Conservation (phyloP, 2,329 filamentous ascomycete species). For the Fusarium sp. region DNA sequence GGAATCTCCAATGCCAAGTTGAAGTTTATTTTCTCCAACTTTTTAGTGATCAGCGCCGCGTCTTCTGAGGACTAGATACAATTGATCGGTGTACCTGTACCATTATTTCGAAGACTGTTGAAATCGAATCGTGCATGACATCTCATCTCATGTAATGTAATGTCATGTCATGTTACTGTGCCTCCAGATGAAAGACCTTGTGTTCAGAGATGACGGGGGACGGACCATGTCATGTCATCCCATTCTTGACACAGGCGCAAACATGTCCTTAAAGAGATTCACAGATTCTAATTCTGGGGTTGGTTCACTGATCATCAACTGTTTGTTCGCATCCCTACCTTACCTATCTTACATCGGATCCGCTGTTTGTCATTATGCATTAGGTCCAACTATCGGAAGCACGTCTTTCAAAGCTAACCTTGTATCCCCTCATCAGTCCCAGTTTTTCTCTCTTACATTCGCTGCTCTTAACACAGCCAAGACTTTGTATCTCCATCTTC, state of each 20-base stretch:
- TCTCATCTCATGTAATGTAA: neutral
- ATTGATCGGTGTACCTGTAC: constrained; percentile 4
- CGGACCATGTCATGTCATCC: constrained; percentile 34
- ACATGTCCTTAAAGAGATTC: constrained; percentile 27
- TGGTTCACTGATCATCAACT: neutral
- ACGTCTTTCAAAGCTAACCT: neutral
- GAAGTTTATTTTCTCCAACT: constrained; percentile 2
- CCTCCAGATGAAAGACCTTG: constrained; percentile 12
- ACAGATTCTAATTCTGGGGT: neutral
- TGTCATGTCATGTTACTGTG: constrained; percentile 9
- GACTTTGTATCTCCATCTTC: neutral
- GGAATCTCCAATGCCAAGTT: neutral
- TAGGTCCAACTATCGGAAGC: constrained; percentile 1
- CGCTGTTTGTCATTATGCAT: constrained; percentile 23
- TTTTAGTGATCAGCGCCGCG: neutral
- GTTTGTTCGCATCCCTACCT: constrained; percentile 15
- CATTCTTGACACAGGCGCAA: constrained; percentile 41
- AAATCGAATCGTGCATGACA: constrained; percentile 27
- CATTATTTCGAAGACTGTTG: constrained; percentile 17
- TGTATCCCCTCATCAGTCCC: constrained; percentile 20
- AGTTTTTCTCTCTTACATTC: constrained; percentile 1
- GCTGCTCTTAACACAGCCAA: neutral
- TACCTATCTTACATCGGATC: constrained; percentile 17
- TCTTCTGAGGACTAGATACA: constrained; percentile 13
- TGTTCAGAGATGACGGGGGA: constrained; percentile 22